A percentile compares a stretch with the other conserved stretches of the same genome.
These are phyloP conservation scores for Suillus ampliporus DNA, from an alignment of 768 basidiomycete genomes.

Conservation along the genomic window DNA sequence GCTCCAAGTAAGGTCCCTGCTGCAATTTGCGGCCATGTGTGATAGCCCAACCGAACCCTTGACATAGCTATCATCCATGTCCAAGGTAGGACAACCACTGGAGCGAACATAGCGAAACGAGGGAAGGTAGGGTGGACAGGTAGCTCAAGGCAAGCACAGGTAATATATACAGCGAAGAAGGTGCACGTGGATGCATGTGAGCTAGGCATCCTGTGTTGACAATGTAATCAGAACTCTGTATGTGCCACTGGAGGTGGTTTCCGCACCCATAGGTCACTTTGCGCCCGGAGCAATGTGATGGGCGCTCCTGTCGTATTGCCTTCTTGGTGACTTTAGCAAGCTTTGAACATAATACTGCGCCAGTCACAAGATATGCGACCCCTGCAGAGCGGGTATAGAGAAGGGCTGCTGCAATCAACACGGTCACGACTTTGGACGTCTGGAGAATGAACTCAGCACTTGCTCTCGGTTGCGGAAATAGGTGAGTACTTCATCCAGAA, in stretches of 20 bases:
- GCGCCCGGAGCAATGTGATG: slow-evolving; percentile 42
- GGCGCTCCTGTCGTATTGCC: slow-evolving; percentile 69
- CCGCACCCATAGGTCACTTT: slow-evolving; percentile 74
- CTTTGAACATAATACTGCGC: slow-evolving; percentile 61
- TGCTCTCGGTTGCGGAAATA: not conserved
- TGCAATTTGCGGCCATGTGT: slow-evolving; percentile 71
- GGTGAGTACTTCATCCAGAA: slow-evolving; percentile 38
- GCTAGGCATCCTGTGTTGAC: slow-evolving; percentile 73
- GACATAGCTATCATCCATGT: slow-evolving; percentile 62
- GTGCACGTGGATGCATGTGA: slow-evolving; percentile 77
- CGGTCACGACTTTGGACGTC: slow-evolving; percentile 63
- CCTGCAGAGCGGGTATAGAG: slow-evolving; percentile 69
- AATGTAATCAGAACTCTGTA: not conserved
- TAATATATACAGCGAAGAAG: slow-evolving; percentile 66
- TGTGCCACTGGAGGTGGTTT: not conserved
- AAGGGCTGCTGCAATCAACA: slow-evolving; percentile 52
- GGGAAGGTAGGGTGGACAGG: slow-evolving; percentile 65
- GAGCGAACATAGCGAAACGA: slow-evolving; percentile 33
- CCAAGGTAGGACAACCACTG: slow-evolving; percentile 60
- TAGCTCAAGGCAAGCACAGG: slow-evolving; percentile 61
- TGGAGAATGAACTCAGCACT: slow-evolving; percentile 31
- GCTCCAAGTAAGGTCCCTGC: slow-evolving; percentile 65
- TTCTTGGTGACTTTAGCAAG: slow-evolving; percentile 68
- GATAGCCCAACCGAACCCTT: slow-evolving; percentile 77
- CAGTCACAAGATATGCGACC: slow-evolving; percentile 61